These are phyloP conservation scores for Phlegmacium glaucopus DNA, from an alignment of 768 basidiomycete species.

Conservation along the genomic window DNA sequence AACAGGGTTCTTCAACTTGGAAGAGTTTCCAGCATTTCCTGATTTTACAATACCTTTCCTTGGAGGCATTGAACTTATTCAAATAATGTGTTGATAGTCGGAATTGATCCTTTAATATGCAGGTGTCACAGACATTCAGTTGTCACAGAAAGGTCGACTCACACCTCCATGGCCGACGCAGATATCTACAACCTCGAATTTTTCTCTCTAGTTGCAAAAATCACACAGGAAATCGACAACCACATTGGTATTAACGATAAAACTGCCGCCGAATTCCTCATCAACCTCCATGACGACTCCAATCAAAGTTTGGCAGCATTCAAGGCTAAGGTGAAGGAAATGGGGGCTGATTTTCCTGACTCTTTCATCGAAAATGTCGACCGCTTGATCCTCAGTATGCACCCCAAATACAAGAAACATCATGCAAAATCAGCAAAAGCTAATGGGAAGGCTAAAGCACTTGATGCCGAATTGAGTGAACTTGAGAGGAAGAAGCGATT, in stretches of 20 bases:
- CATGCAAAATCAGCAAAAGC: conserved; percentile 34
- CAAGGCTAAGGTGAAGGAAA: conserved; percentile 72
- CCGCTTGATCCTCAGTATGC: conserved; percentile 89
- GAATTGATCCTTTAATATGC: too few relatives aligned
- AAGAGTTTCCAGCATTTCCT: conserved; percentile 87
- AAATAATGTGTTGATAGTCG: too few relatives aligned
- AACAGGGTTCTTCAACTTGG: conserved; percentile 48
- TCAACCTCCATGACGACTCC: conserved; percentile 82
- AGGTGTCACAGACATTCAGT: conserved; percentile 1
- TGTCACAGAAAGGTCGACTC: too few relatives aligned
- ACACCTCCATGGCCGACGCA: conserved; percentile 50
- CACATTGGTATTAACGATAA: conserved; percentile 86
- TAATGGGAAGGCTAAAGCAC: conserved; percentile 35
- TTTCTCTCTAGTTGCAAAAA: conserved; percentile 86
- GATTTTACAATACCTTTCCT: conserved; percentile 79
- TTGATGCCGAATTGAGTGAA: conserved; percentile 45
- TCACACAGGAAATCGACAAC: conserved; percentile 92
- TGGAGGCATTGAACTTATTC: conserved; percentile 53
- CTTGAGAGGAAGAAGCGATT: conserved; percentile 76
- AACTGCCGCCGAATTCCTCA: conserved; percentile 92
- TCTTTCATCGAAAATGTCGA: conserved; percentile 92
- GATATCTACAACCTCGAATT: conserved; percentile 93
- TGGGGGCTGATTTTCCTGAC: conserved; percentile 83
- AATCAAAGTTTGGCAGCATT: conserved; percentile 73
- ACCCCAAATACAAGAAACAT: conserved; percentile 93